Conservation (phyloP, 345 rosid genomes). For the Eucalyptus lansdowneana region DNA sequence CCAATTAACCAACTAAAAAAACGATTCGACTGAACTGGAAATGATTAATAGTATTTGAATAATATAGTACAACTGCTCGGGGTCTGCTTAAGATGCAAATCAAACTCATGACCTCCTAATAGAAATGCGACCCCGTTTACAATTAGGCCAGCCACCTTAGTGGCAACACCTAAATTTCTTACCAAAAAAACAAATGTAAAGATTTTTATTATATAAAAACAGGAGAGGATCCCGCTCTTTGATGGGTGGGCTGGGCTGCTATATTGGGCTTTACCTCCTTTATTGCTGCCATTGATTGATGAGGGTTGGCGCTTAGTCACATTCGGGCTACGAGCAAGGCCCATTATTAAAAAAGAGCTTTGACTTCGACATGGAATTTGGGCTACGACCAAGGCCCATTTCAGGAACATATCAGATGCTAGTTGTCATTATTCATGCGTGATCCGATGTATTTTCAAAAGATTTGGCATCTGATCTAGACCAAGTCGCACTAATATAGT, state of each 20-base stretch:
- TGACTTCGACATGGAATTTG: not conserved
- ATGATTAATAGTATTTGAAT: not conserved
- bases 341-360: not conserved
- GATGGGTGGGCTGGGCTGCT: not conserved
- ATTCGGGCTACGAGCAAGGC: not conserved
- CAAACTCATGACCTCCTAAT: not conserved
- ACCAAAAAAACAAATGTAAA: no score
- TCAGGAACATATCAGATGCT: not conserved
- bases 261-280: not conserved
- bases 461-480: not conserved
- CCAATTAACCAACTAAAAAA: not conserved
- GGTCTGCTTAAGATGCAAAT: not conserved
- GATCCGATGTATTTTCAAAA: not conserved
- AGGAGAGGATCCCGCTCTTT: not conserved
- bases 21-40: accelerated
- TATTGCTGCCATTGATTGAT: not conserved
- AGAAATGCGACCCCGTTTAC: not conserved
- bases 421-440: not conserved
- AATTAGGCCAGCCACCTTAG: not conserved
- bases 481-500: not conserved
- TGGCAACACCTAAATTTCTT: not conserved
- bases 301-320: not conserved
- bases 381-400: not conserved
- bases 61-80: not conserved
- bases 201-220: no score